Evolutionary conservation across 805 yeast genomes (phyloP), one percentile per base, ranked within the genome.

Genomic region (Pichia nakasei): DNA sequence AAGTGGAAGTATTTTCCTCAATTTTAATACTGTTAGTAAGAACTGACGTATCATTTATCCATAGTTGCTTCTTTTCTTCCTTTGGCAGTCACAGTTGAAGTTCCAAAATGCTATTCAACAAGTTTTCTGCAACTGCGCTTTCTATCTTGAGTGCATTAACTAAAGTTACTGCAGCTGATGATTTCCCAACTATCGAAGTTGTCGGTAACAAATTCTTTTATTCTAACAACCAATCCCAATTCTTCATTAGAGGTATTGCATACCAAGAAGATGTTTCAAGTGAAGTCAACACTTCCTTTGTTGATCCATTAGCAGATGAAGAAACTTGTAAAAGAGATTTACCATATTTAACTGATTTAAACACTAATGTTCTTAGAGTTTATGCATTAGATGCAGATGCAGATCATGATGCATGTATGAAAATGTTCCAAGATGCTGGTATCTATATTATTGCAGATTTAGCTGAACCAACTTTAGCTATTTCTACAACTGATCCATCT

Each of bases 401-500:
- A 49, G 85, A 82, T 61, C 93, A 84, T 64, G 61, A 74, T 42
- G 72, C 70, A 41, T 84, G 93, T 73, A 79, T 84, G 87, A 40
- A 65, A 27, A 63, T 76, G 52, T 68, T 84, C 53, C 68, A 70
- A 48, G 85, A 80, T 42, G 88, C 88, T 37, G 89, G 87, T 53
- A 84, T 84, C 58, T 84, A 84, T 54, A 80, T 84, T 41, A 75
- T 84, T 68, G 88, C 89, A 37, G 94, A 84, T 67, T 70, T 84
- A 57, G 73, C 88, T 22, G 76, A 80, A 61, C 91, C 91, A 52
- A 68, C 64, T 43, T 46, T 62, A 18, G 76, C 88, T 42, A 78
- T 84, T 52, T 69, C 78, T 64, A 78, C 89, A 65, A 59, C 65
- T 38, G 55, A 54, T 51, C 91, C 93, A 51, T 51, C 66, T 39